Evolutionary conservation across 2,329 filamentous ascomycete species (phyloP), one percentile per base, ranked within the genome.

Genomic region (Atkinsonella hypoxylon): DNA sequence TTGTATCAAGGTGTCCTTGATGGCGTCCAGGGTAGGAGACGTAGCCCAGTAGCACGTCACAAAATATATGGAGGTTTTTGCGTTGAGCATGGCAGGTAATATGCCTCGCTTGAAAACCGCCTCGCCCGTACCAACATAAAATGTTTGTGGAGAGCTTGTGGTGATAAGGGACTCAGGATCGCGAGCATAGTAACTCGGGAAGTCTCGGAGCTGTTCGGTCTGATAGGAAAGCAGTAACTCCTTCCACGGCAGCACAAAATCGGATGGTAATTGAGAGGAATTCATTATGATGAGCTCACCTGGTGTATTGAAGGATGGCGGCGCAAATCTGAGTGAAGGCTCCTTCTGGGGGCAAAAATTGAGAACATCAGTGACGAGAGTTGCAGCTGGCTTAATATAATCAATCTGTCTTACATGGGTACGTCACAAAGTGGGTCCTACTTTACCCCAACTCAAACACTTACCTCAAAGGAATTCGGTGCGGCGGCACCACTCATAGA

Each of bases 1-100:
- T 48, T 70, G 70, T 13, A 72, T 65, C 1, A 93, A 72, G 0
- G 80, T 70, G 4, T 76, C 67, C 39, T 70, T 72, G 12, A 93
- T 68, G 0, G 73, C 73, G 4, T 75, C 68, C 17, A 83, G 70
- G 0, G 81, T 83, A 1, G 73, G 65, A 0, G 86, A 90, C 0
- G 71, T 69, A 0, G 87, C 82, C 86, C 87, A 90, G 67, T 90
- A 93, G 65, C 87, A 91, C 9, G 87, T 91, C 7, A 89, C 84
- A 41, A 93, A 74, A 52, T 89, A 78, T 30, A 90, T 70, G 58
- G 89, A 86, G 45, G 74, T 67, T 36, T 75, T 70, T 2, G 86
- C 82, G 0, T 67, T 62, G 4, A 78, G 67, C 3, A 90, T 74
- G 9, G 81, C 78, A 1, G 84, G 79, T 0, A 83, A 66, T 7